A percentile compares a stretch with the other conserved stretches of the same genome.
These are phyloP conservation scores for Scheffersomyces lignicola DNA, from an alignment of 1,139 yeast genomes.

Conservation along the genomic window DNA sequence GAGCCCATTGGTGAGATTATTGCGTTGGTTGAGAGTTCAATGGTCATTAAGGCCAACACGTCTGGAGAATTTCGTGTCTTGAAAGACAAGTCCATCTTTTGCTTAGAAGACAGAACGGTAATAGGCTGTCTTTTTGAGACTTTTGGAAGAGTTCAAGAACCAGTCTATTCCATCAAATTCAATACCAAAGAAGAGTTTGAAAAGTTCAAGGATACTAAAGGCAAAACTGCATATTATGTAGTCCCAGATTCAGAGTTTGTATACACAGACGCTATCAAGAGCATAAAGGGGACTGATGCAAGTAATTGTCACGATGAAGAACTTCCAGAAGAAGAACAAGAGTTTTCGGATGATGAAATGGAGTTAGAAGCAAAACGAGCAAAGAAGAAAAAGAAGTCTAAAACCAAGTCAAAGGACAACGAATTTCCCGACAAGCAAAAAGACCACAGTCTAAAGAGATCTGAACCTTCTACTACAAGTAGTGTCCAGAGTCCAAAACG, in stretches of 20 bases:
- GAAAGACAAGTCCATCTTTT: conserved; percentile 78
- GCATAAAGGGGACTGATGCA: conserved; percentile 87
- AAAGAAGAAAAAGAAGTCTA: conserved; percentile 55
- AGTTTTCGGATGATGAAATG: conserved; percentile 89
- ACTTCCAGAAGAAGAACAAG: conserved; percentile 88
- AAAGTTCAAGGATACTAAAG: conserved; percentile 47
- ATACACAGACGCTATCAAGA: conserved; percentile 69
- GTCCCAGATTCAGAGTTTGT: conserved; percentile 80
- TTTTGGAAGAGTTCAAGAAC: conserved; percentile 86
- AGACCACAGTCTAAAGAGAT: conserved; percentile 9
- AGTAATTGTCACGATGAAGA: conserved; percentile 95
- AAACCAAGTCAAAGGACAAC: conserved; percentile 34
- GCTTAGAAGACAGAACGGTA: conserved; percentile 68
- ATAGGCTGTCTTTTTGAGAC: conserved; percentile 89
- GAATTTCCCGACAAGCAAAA: conserved; percentile 12
- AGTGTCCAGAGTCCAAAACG: conserved; percentile 8
- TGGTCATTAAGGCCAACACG: conserved; percentile 68
- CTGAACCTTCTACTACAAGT: conserved; percentile 4
- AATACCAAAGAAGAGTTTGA: conserved; percentile 52
- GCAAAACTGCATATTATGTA: conserved; percentile 68
- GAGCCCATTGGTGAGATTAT: conserved; percentile 73
- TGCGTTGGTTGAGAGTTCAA: conserved; percentile 69
- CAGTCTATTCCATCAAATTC: conserved; percentile 76
- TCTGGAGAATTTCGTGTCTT: conserved; percentile 87
- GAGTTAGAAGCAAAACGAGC: conserved; percentile 64